A percentile compares a stretch with the other conserved stretches of the same genome.
These are phyloP conservation scores for Macrotyloma uniflorum DNA, from an alignment of 306 rosid species.

Conservation along the genomic window DNA sequence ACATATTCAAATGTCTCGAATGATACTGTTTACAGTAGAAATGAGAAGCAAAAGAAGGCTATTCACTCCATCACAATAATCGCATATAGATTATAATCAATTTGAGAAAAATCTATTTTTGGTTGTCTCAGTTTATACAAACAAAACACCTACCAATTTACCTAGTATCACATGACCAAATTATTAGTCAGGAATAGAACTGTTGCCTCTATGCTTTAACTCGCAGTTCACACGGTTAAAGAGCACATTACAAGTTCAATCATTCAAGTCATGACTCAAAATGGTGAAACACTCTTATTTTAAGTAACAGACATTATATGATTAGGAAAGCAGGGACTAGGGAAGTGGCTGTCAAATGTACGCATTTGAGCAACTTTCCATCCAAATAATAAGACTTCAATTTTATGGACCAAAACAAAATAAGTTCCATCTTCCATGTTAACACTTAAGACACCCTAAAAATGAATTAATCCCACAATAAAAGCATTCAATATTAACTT, in stretches of 20 bases:
- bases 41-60: background rate
- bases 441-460: background rate
- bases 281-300: background rate
- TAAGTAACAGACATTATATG: background rate
- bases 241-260: background rate
- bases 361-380: background rate
- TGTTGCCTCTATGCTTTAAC: background rate
- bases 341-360: background rate
- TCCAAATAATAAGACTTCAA: background rate
- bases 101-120: background rate
- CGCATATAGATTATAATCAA: constrained; percentile 16
- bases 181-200: background rate
- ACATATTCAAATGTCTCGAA: constrained; percentile 12
- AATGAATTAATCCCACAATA: background rate
- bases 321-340: background rate
- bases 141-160: background rate
- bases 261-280: constrained; percentile 6
- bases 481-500: background rate
- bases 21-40: background rate
- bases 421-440: constrained; percentile 9
- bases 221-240: constrained; percentile 3
- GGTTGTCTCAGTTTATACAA: constrained; percentile 15
- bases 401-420: background rate
- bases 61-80: background rate
- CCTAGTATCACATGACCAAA: constrained; percentile 9